These are phyloP conservation scores for Heliamphora pulchella DNA, from an alignment of 179 eudicot genomes.

Conservation along the genomic window DNA sequence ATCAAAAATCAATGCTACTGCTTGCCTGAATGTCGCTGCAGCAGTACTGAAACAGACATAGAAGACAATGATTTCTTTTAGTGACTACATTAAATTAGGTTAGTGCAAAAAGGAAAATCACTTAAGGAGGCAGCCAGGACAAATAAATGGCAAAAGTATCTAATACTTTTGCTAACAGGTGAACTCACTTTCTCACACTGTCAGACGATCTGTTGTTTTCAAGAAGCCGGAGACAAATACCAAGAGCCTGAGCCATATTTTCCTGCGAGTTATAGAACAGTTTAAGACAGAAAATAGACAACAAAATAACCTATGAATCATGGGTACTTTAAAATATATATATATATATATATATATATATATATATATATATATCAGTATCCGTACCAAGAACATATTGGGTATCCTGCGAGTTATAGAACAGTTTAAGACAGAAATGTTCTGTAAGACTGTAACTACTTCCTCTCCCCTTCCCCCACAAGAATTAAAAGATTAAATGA, in stretches of 20 bases:
- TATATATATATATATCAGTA: too few relatives aligned
- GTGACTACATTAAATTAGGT: neutral
- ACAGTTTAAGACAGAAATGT: neutral
- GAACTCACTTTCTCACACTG: slow-evolving; percentile 87
- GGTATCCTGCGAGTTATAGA: slow-evolving; percentile 42
- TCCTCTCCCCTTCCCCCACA: neutral
- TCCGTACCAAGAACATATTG: too few relatives aligned
- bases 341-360: too few relatives aligned
- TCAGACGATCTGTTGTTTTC: slow-evolving; percentile 83
- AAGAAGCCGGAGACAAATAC: slow-evolving; percentile 85
- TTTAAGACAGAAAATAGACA: neutral
- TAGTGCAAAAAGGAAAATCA: neutral
- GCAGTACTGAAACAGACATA: slow-evolving; percentile 67
- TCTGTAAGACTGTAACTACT: neutral
- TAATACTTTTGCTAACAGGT: neutral
- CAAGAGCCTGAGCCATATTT: slow-evolving; percentile 83
- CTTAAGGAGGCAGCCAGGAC: slow-evolving; percentile 10
- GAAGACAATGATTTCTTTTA: slow-evolving; percentile 2
- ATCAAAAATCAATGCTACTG: slow-evolving; percentile 93
- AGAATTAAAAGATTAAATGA: neutral
- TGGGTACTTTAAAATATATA: too few relatives aligned
- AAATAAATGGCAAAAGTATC: slow-evolving; percentile 11
- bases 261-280: slow-evolving; percentile 43
- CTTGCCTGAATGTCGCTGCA: slow-evolving; percentile 98
- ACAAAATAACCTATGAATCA: too few relatives aligned